Evolutionary conservation across 1,139 yeast species (phyloP), one percentile per base, ranked within the genome.

Genomic region (Pichia norvegensis): DNA sequence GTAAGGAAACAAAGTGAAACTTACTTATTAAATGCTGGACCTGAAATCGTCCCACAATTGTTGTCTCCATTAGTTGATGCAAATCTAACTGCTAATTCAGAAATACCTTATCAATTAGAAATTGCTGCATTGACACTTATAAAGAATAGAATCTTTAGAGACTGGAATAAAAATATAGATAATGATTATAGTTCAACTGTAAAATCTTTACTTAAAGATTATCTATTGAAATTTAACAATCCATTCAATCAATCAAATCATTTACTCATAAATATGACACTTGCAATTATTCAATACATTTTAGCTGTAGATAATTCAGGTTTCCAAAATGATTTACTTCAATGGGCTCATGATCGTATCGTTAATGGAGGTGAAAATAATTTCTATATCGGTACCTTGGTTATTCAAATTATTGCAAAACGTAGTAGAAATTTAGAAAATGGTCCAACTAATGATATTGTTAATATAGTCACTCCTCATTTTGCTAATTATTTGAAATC

Each of bases 1-100:
- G 25, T 51, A 2, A 39, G 56, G 36, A 29, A 43, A 11, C 29
- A 42, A 8, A 50, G 55, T n/a, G 56, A 53, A 38, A 11, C 36
- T 7, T 39, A 36, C 14, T 33, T 52, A 8, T 29, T 46, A 16
- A 17, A 14, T 9, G 36, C 40, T 4, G 37, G 43, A 31, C 33
- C 43, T 10, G 20, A 37, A 9, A 33, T 46, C 3, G 17, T 40
- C 8, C 31, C 35, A 14, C 39, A 46, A 36, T 35, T 46, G 16
- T 27, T 46, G 22, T 10, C 13, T 9, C 20, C 41, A 19, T 22
- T 47, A 13, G 17, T 39, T 5, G 35, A 31, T 31, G 1, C 35
- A 16, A 31, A 11, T 17, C 6, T 31, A 6, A 27, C 31, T 13
- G 19, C 29, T 13, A 36, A 46, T 33, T 19, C 16, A 3, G 27